Conservation (phyloP, 2,329 filamentous ascomycete genomes). For the Simplicillium sp. region DNA sequence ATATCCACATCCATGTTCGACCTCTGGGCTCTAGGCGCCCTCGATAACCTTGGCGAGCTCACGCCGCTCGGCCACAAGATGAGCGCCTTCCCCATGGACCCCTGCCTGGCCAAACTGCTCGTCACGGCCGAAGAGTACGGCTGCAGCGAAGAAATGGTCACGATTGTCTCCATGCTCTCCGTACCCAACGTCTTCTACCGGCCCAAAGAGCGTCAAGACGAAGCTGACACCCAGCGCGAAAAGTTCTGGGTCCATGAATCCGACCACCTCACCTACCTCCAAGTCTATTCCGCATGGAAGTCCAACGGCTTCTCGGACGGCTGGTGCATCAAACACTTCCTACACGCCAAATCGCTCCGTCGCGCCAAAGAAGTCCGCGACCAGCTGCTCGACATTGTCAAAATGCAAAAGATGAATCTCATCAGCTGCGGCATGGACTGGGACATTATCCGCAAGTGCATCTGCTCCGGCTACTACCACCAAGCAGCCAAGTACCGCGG, state of each 20-base stretch:
- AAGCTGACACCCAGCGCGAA: conserved; percentile 88
- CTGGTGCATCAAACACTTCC: conserved; percentile 89
- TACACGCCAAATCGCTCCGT: conserved; percentile 89
- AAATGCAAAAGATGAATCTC: conserved; percentile 81
- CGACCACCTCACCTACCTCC: conserved; percentile 88
- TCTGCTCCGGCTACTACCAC: conserved; percentile 96
- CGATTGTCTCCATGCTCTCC: conserved; percentile 95
- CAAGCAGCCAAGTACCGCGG: conserved; percentile 95
- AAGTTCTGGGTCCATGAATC: conserved; percentile 99
- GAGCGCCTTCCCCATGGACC: conserved; percentile 98
- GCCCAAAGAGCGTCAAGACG: conserved; percentile 91
- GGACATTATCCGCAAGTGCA: conserved; percentile 91
- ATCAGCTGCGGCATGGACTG: conserved; percentile 90
- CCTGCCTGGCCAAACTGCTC: conserved; percentile 85
- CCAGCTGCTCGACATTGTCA: conserved; percentile 90
- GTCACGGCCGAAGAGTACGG: conserved; percentile 85
- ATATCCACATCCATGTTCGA: conserved; percentile 97
- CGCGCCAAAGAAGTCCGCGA: conserved; percentile 90
- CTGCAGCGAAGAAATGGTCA: conserved; percentile 96
- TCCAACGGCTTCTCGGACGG: conserved; percentile 80
- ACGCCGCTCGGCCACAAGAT: conserved; percentile 82
- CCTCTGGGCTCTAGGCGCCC: conserved; percentile 86
- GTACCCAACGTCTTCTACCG: conserved; percentile 96
- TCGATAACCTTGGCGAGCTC: conserved; percentile 89
- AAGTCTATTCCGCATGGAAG: conserved; percentile 95